Evolutionary conservation across 345 rosid genomes (phyloP), one percentile per base, ranked within the genome.

Genomic region (Boechera divaricarpa): DNA sequence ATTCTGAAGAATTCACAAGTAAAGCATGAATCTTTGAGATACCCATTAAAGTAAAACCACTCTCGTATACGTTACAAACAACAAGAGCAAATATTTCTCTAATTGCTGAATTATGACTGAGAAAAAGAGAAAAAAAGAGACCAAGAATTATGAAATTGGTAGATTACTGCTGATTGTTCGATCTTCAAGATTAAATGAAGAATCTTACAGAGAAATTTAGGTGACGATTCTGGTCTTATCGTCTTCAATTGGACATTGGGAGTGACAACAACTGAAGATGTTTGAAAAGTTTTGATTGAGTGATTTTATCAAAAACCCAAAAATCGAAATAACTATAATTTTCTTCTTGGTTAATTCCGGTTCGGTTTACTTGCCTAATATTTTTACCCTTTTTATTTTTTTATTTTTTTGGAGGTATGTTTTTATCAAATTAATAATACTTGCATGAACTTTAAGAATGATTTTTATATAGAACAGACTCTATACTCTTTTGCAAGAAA

Each of bases 111-210:
- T 65, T 74, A 32, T 65, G 57, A 56, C 63, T 33, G 4, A 44
- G 31, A n/a, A 47, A n/a, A n/a, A n/a, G 59, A 48, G 60, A 21
- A 33, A 28, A 63, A 13, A 38, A 72, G 39, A 63, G 63, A 73
- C 77, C 77, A 36, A 63, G 26, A 62, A 39, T 73, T 63, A 31
- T 6, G 62, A 73, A 44, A 70, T 42, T 44, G 56, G 64, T 16
- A 68, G 62, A 53, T 41, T 39, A 54, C 38, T 26, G 10, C 56
- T 69, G 54, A 4, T 56, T 41, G 42, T 69, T 55, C 53, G 31
- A 29, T 55, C 13, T 3, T 69, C 6, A 45, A 45, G 49, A 38
- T 38, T 38, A 38, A 38, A 7, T 38, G 10, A 38, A 38, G 10
- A 38, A 38, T 38, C 1, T 38, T 38, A 7, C 42, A 1, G 42